These are phyloP conservation scores for Thraustochytrium sp. DNA, from an alignment of 352 stramenopile genomes.

Conservation along the genomic window DNA sequence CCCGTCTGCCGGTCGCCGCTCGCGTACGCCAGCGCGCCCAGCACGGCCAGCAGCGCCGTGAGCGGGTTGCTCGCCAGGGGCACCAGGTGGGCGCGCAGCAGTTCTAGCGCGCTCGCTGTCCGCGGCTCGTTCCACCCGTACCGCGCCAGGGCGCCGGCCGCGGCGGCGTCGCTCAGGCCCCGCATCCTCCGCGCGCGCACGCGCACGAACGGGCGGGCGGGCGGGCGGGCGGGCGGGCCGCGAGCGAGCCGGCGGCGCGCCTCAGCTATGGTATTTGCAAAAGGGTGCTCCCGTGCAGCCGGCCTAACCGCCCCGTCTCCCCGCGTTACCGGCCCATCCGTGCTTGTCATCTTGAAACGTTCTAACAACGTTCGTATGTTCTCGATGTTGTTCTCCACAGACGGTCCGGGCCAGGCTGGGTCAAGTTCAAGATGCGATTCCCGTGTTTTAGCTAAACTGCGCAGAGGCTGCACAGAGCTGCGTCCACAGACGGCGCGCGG, in stretches of 20 bases:
- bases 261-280: too few relatives aligned
- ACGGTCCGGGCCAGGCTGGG: too few relatives aligned
- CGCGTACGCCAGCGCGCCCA: not conserved
- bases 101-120: not conserved
- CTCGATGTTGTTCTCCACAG: too few relatives aligned
- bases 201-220: not conserved
- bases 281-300: too few relatives aligned
- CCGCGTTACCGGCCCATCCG: too few relatives aligned
- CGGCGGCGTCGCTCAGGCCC: not conserved
- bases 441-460: too few relatives aligned
- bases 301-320: too few relatives aligned
- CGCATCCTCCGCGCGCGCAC: not conserved
- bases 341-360: too few relatives aligned
- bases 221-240: not conserved
- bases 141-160: not conserved
- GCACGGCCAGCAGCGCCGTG: not conserved
- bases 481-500: too few relatives aligned
- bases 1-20: constrained; percentile 11
- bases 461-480: too few relatives aligned
- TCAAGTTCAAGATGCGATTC: too few relatives aligned
- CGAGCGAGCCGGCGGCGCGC: not conserved
- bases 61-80: constrained; percentile 19
- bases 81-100: not conserved
- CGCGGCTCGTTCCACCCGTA: constrained; percentile 15
- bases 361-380: too few relatives aligned